Evolutionary conservation across 257 asterid species (phyloP).

Genomic region (Scutellaria baicalensis): DNA sequence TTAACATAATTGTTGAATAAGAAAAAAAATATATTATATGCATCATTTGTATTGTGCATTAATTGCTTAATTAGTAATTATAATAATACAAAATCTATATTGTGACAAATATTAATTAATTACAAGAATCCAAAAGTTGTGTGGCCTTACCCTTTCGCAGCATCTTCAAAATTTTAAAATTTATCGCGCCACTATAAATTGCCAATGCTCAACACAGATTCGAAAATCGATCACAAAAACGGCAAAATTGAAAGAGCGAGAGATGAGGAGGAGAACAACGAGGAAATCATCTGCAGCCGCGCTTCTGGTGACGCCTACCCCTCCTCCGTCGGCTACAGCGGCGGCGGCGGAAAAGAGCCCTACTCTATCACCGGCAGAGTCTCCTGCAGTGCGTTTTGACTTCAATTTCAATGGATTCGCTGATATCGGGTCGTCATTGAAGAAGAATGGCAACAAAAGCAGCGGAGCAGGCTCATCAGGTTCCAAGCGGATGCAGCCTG

Average conservation of each 20-base stretch:
- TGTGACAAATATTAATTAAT: too few relatives aligned
- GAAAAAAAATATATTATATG: too few relatives aligned
- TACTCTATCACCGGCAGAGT: conserved; percentile 35
- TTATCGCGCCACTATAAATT: conserved; percentile 26
- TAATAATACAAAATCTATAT: too few relatives aligned
- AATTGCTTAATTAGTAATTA: too few relatives aligned
- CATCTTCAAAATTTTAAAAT: neutral
- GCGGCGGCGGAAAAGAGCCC: conserved; percentile 27
- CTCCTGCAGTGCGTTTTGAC: conserved; percentile 40
- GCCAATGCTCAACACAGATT: neutral
- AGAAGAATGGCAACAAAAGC: conserved; percentile 31
- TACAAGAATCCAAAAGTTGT: too few relatives aligned
- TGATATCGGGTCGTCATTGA: conserved; percentile 31
- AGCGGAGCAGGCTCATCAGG: conserved; percentile 19
- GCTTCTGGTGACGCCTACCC: conserved; percentile 26
- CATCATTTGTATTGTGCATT: too few relatives aligned
- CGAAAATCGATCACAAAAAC: neutral
- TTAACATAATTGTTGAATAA: too few relatives aligned
- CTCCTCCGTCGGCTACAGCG: conserved; percentile 22
- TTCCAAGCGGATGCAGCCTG: conserved; percentile 34
- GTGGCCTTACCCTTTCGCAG: too few relatives aligned
- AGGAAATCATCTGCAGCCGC: conserved; percentile 39
- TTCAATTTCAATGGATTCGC: conserved; percentile 38
- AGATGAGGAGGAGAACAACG: conserved; percentile 45
- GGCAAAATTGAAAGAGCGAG: conserved; percentile 9